Evolutionary conservation across 1,139 yeast genomes (phyloP).

Genomic region (Suhomyces terraborum): DNA sequence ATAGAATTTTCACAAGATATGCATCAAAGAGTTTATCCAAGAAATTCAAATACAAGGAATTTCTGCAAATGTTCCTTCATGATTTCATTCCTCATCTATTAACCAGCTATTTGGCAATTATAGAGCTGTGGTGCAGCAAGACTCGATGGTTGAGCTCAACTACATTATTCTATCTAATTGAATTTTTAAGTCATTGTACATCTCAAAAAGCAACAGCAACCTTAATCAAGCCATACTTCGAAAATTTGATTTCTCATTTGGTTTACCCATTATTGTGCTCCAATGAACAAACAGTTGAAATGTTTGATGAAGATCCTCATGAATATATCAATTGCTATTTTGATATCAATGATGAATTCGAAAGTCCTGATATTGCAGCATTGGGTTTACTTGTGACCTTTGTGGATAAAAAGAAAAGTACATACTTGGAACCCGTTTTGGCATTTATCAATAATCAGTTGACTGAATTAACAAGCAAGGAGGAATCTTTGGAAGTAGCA

Average conservation of each 20-base stretch:
- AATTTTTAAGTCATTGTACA: slow-evolving; percentile 71
- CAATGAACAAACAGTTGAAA: slow-evolving; percentile 65
- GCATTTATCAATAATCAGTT: slow-evolving; percentile 65
- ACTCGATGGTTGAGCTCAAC: slow-evolving; percentile 70
- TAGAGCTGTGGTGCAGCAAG: slow-evolving; percentile 71
- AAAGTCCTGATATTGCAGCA: slow-evolving; percentile 71
- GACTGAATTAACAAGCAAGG: slow-evolving; percentile 38
- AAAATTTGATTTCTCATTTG: slow-evolving; percentile 66
- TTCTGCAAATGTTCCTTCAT: slow-evolving; percentile 47
- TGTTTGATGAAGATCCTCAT: slow-evolving; percentile 85
- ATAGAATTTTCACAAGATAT: slow-evolving; percentile 73
- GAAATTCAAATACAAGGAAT: slow-evolving; percentile 54
- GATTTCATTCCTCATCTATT: slow-evolving; percentile 77
- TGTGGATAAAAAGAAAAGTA: slow-evolving; percentile 63
- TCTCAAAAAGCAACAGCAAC: slow-evolving; percentile 71
- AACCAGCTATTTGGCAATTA: slow-evolving; percentile 59
- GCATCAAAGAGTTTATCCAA: slow-evolving; percentile 54
- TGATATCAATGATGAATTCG: slow-evolving; percentile 62
- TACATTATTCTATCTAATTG: slow-evolving; percentile 65
- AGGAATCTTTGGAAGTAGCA: slow-evolving; percentile 59
- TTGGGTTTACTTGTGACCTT: slow-evolving; percentile 63
- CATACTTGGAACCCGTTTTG: slow-evolving; percentile 64
- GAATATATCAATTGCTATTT: slow-evolving; percentile 83
- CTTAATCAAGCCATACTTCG: slow-evolving; percentile 68
- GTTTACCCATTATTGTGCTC: slow-evolving; percentile 81